These are phyloP conservation scores for Setaria italica DNA, from an alignment of 202 grass and related monocot genomes.

Conservation along the genomic window DNA sequence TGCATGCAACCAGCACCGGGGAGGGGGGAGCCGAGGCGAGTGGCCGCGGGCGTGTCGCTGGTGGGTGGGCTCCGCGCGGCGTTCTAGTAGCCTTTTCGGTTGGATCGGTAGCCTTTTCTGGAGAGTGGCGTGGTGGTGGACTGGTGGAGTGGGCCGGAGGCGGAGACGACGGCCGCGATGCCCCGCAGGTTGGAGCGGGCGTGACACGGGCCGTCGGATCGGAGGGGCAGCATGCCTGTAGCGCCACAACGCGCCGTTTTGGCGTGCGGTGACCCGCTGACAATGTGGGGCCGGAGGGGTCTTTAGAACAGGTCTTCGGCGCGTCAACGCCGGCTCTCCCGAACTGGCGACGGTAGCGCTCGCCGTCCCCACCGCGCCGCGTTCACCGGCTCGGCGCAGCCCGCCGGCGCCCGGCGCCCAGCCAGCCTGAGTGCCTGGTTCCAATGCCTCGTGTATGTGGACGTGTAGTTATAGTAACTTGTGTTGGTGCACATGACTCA, in stretches of 20 bases:
- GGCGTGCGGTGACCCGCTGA: neutral
- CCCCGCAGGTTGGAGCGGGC: neutral
- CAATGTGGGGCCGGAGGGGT: neutral
- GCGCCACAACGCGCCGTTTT: too few relatives aligned
- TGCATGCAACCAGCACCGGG: neutral
- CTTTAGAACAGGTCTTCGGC: neutral
- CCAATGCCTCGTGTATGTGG: too few relatives aligned
- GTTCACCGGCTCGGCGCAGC: neutral
- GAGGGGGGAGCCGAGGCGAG: neutral
- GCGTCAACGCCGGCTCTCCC: neutral
- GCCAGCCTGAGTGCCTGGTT: too few relatives aligned
- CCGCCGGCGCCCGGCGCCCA: neutral
- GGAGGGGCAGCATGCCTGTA: too few relatives aligned
- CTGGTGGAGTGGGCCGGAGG: neutral
- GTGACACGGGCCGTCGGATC: slow-evolving; percentile 12
- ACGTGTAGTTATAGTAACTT: too few relatives aligned
- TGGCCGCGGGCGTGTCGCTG: neutral
- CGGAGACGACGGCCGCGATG: neutral
- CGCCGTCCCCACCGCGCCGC: neutral
- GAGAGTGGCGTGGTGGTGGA: neutral
- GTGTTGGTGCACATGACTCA: too few relatives aligned
- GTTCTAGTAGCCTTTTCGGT: neutral
- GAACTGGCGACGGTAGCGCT: neutral
- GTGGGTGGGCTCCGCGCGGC: neutral
- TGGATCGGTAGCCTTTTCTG: neutral